Percentiles rank a stretch among this genome's conserved stretches.
Conservation (phyloP, 768 basidiomycete genomes). For the Boletus tomentosulus region DNA sequence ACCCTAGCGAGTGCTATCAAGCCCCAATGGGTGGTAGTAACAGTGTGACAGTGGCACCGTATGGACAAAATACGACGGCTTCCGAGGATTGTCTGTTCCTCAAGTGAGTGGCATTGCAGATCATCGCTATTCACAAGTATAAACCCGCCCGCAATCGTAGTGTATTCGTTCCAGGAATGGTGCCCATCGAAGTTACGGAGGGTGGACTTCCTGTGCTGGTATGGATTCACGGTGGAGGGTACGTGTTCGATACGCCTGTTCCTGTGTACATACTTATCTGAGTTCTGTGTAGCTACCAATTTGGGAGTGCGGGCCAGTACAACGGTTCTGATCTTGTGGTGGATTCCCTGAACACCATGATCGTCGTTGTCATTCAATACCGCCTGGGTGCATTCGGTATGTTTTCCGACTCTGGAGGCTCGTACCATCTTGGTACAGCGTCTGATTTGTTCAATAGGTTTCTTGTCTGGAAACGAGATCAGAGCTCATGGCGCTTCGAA, state of each 20-base stretch:
- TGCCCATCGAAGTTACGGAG: background rate
- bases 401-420: background rate
- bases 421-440: background rate
- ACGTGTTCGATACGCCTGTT: constrained; percentile 41
- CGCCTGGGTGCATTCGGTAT: constrained; percentile 35
- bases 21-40: background rate
- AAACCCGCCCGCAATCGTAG: background rate
- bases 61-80: background rate
- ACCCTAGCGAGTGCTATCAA: background rate
- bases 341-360: constrained; percentile 19
- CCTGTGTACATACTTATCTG: constrained; percentile 26
- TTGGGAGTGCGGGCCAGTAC: constrained; percentile 11
- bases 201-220: background rate
- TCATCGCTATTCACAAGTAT: background rate
- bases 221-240: background rate
- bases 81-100: background rate
- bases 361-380: constrained; percentile 33
- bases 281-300: background rate
- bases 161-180: background rate
- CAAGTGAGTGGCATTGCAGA: background rate
- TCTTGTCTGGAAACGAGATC: constrained; percentile 28
- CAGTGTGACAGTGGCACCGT: background rate
- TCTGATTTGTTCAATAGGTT: constrained; percentile 20
- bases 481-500: constrained; percentile 32
- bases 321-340: constrained; percentile 23